These are phyloP conservation scores for Heimioporus punctisporus DNA, from an alignment of 1,284 basidiomycete species.

Conservation along the genomic window DNA sequence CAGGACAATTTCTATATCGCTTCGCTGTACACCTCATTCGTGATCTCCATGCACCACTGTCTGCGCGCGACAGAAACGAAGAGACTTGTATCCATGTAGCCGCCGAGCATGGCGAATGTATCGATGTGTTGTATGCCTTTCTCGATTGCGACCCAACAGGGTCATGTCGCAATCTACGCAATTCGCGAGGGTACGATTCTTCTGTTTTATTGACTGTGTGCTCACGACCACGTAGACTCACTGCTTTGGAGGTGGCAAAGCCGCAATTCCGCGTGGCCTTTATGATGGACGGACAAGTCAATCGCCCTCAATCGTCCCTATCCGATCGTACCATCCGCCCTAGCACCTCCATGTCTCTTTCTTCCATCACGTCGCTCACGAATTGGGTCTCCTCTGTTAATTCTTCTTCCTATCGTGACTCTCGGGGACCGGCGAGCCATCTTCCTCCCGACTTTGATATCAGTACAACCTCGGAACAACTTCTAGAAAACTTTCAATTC, in stretches of 20 bases:
- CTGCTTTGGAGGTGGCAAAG: slow-evolving; percentile 66
- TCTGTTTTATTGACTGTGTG: not conserved
- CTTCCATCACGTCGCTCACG: slow-evolving; percentile 37
- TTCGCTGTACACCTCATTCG: slow-evolving; percentile 67
- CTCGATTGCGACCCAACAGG: slow-evolving; percentile 63
- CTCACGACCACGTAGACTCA: slow-evolving; percentile 45
- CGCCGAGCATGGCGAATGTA: slow-evolving; percentile 83
- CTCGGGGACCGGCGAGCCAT: slow-evolving; percentile 20
- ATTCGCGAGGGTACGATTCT: slow-evolving; percentile 61
- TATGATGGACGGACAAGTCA: slow-evolving; percentile 45
- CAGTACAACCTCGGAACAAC: slow-evolving; percentile 44
- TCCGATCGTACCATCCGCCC: slow-evolving; percentile 61
- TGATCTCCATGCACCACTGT: slow-evolving; percentile 66
- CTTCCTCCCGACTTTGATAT: slow-evolving; percentile 43
- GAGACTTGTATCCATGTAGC: slow-evolving; percentile 96
- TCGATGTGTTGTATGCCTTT: slow-evolving; percentile 61
- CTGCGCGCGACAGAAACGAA: slow-evolving; percentile 76
- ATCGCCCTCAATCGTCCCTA: slow-evolving; percentile 52
- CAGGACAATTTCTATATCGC: slow-evolving; percentile 46
- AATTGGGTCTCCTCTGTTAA: slow-evolving; percentile 29
- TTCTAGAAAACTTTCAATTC: slow-evolving; percentile 54
- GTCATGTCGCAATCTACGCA: slow-evolving; percentile 56
- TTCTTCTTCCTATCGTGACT: slow-evolving; percentile 17
- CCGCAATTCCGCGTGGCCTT: slow-evolving; percentile 64
- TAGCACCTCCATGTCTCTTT: slow-evolving; percentile 36